A percentile compares a stretch with the other conserved stretches of the same genome.
phyloP scores from a whole-genome alignment of 345 rosid species.

The Combretum micranthum region DNA sequence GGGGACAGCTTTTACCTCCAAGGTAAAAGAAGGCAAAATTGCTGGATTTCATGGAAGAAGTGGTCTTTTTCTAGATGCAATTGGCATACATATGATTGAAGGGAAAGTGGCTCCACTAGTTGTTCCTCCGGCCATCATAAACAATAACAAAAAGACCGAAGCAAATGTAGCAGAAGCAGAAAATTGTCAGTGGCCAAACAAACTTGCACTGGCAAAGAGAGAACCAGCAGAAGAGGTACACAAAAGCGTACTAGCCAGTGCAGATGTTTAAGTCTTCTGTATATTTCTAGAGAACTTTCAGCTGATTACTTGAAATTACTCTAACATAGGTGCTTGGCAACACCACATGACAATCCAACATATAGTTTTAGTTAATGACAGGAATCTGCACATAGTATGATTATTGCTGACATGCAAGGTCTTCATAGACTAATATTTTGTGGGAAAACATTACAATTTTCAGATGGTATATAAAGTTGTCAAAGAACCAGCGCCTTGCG shows the following conservation, averaged over 20 bases:
- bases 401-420: background rate
- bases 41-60: conserved; percentile 78
- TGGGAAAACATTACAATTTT: background rate
- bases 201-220: conserved; percentile 49
- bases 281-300: no score
- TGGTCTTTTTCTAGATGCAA: conserved; percentile 68
- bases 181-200: conserved; percentile 69
- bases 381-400: no score
- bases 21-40: conserved; percentile 53
- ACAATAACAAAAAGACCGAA: conserved; percentile 22
- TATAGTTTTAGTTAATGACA: no score
- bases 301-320: no score
- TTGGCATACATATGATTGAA: conserved; percentile 57
- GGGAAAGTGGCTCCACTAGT: conserved; percentile 40
- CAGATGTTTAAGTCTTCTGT: no score
- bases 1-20: conserved; percentile 62
- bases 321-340: no score
- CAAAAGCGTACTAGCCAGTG: no score
- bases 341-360: no score
- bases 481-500: conserved; percentile 66
- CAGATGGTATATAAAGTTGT: conserved; percentile 61
- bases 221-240: conserved; percentile 63
- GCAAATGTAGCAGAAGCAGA: conserved; percentile 20
- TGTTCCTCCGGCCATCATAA: conserved; percentile 32
- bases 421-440: background rate